Base-by-base conservation (phyloP, 768 basidiomycete species). In the Collybia sp. region DNA sequence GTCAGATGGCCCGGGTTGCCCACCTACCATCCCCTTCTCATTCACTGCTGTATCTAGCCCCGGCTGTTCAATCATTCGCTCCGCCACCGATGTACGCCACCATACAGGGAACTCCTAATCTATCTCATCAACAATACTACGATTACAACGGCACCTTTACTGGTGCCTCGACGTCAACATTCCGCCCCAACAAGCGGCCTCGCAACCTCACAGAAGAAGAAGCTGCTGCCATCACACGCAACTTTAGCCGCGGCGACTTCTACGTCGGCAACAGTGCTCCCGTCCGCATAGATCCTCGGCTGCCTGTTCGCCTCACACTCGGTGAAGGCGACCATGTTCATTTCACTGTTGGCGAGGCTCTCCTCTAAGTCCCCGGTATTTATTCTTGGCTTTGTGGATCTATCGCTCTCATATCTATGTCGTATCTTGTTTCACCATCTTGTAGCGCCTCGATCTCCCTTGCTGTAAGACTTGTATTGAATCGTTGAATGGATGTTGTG, bases 281-380 rank as follows among this genome's bases (percentile, higher is more conserved):
- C 8, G 85, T 90, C 38, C 80, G 85, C 54, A 89, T 90, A 64
- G 88, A 90, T 58, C 85, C 87, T 16, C 79, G 87, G 44, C 65
- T 90, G 36, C 85, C 88, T 12, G 88, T 90, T 50, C 72, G 85
- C 49, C 78, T 90, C 30, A 88, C 85, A 16, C 73, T 90, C 35
- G 86, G 86, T 19, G 88, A 90, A 56, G 86, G 86, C 30, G 88
- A 90, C 59, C 82, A 85, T 54, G 88, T 90, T 20, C 88, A 90
- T 51, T 76, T 76, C 53, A 73, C 71, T 8, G 66, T 76, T 38
- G 75, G 75, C 25, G 73, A 75, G 54, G 53, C 70, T 30, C 54
- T 76, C 46, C 67, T 70, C 31, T 71, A 47, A 45, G 36, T 15
- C 35, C 33, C 25, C 25, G 25, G 4, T 25, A 25, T 25, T 25